Base-by-base conservation (phyloP, 2,329 filamentous ascomycete species). In the Sclerotinia borealis region DNA sequence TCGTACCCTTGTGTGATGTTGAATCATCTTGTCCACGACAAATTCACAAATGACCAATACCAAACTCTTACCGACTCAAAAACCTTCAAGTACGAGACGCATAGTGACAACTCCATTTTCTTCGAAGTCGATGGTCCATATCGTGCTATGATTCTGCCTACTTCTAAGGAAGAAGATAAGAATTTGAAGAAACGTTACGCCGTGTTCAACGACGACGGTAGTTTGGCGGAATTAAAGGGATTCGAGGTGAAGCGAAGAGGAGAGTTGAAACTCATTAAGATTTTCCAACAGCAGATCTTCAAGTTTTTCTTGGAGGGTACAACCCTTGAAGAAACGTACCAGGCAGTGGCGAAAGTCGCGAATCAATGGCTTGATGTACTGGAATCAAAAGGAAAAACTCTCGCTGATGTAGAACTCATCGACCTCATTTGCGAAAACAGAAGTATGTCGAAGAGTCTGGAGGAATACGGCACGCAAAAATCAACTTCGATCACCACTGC, bases 351-450 rank as follows among this genome's bases (percentile, higher is more conserved):
- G 61, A 96, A 92, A 73, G 92, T 99, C 27, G 93, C 95, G 2
- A 96, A 99, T 74, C 87, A 89, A 66, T 99, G 95, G 95, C 81
- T 99, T 5, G 96, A 99, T 76, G 95, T 99, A 3, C 79, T 99
- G 37, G 85, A 98, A 73, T 91, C 86, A 71, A 93, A 91, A 68
- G 95, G 96, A 19, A 83, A 88, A 4, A 98, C 93, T 1, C 80
- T 99, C 17, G 93, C 93, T 0, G 93, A 99, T 70, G 93, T 98
- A 74, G 95, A 99, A 74, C 84, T 99, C 47, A 98, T 99, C 76
- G 93, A 99, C 72, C 87, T 99, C n/a, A 99, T 99, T 86, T 97
- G 92, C 56, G 95, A 99, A 76, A 99, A 99, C 78, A 89, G 96
- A 79, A 98, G 86, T 79, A 99, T 99, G 95, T 84, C 88, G 22